A percentile compares a stretch with the other conserved stretches of the same genome.
Conservation (phyloP, 352 stramenopile species). For the Bremia lactucae region DNA sequence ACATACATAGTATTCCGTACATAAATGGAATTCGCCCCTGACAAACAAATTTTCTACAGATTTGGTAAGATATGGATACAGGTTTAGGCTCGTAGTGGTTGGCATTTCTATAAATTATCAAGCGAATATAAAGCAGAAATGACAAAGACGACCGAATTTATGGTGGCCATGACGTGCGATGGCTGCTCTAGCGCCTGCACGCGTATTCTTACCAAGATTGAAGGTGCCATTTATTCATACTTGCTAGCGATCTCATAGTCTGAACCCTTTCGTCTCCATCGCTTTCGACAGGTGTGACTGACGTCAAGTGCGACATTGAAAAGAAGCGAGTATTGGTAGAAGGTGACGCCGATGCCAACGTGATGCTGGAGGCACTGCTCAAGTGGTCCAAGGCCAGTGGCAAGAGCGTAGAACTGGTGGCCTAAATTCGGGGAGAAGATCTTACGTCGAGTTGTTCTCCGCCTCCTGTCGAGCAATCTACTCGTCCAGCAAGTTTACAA, state of each 20-base stretch:
- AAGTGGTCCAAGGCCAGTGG: constrained; percentile 85
- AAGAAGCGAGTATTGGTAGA: constrained; percentile 81
- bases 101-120: constrained; percentile 26
- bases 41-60: too few species aligned
- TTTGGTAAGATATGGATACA: too few species aligned
- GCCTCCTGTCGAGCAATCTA: neutral
- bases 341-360: constrained; percentile 60
- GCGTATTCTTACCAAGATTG: constrained; percentile 85
- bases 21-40: too few species aligned
- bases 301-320: constrained; percentile 80
- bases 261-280: neutral
- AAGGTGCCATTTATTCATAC: constrained; percentile 26
- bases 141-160: constrained; percentile 75
- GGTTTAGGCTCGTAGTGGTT: too few species aligned
- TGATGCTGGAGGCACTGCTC: constrained; percentile 77
- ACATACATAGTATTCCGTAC: too few species aligned
- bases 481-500: too few species aligned
- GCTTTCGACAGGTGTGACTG: constrained; percentile 52
- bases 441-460: constrained; percentile 1
- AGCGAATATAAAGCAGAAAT: constrained; percentile 22
- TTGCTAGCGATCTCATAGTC: neutral
- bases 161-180: constrained; percentile 86
- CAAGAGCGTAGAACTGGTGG: constrained; percentile 76
- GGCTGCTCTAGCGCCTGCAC: constrained; percentile 84
- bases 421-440: constrained; percentile 21